A percentile compares a stretch with the other conserved stretches of the same genome.
Conservation (phyloP, 495 filamentous ascomycete species). For the Trichocladium uniseriatum region DNA sequence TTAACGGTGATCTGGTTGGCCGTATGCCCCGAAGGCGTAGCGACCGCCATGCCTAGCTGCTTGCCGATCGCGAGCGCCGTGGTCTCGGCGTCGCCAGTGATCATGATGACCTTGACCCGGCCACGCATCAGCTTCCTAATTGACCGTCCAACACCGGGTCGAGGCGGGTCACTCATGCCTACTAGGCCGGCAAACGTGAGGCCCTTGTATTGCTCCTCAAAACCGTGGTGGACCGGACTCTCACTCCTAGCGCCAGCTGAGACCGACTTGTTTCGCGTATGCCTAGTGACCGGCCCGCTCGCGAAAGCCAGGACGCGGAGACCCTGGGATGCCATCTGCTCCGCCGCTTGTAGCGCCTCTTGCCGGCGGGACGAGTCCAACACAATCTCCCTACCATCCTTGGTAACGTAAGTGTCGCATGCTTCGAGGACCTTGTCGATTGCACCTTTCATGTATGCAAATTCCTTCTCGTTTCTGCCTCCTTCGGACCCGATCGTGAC, state of each 20-base stretch:
- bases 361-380: conserved; percentile 69
- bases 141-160: conserved; percentile 77
- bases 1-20: conserved; percentile 42
- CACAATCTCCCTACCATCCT: conserved; percentile 77
- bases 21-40: conserved; percentile 36
- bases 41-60: conserved; percentile 81
- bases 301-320: conserved; percentile 87
- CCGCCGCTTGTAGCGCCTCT: conserved; percentile 70
- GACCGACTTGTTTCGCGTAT: conserved; percentile 4
- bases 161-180: conserved; percentile 94
- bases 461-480: conserved; percentile 47
- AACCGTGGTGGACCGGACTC: conserved; percentile 34
- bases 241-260: conserved; percentile 25
- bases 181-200: conserved; percentile 86
- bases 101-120: conserved; percentile 95
- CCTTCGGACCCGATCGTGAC: conserved; percentile 64
- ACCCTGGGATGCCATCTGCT: conserved; percentile 85
- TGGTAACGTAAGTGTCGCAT: conserved; percentile 84
- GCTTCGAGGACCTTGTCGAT: conserved; percentile 77
- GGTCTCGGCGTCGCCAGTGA: conserved; percentile 90
- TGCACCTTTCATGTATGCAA: conserved; percentile 91
- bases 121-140: conserved; percentile 89
- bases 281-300: conserved; percentile 50
- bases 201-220: conserved; percentile 69
- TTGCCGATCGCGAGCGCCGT: conserved; percentile 88